Conservation (phyloP, 1,284 basidiomycete species). For the Polyporus tsugae region DNA sequence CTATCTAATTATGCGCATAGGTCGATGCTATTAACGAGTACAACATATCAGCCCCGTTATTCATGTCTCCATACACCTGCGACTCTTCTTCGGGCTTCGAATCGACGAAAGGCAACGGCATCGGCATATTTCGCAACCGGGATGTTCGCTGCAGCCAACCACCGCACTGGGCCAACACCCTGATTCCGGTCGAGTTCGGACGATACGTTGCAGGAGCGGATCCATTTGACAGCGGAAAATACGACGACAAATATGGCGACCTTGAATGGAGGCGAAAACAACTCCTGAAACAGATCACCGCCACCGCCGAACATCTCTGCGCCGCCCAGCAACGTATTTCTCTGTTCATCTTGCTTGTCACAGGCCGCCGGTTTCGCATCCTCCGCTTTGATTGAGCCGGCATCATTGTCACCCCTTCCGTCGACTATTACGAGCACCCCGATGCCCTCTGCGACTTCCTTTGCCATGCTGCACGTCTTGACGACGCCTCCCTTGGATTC, state of each 20-base stretch:
- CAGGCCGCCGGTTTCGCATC: not conserved
- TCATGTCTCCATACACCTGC: not conserved
- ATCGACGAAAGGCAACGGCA: not conserved
- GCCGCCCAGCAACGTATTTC: not conserved
- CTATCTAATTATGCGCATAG: not conserved
- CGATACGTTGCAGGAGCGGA: not conserved
- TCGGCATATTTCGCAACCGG: not conserved
- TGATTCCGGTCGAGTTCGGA: not conserved
- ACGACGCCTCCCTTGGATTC: not conserved
- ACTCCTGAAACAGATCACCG: not conserved
- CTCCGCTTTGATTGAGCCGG: constrained; percentile 11
- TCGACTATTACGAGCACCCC: constrained; percentile 6
- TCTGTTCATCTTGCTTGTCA: not conserved
- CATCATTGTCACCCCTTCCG: constrained; percentile 2
- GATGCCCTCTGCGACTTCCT: constrained; percentile 2
- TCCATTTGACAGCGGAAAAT: not conserved
- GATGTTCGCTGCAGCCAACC: not conserved
- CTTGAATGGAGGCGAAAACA: not conserved
- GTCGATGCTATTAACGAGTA: not conserved
- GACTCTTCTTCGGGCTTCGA: no score
- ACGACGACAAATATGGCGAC: not conserved
- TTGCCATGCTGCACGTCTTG: not conserved
- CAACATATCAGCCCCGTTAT: not conserved
- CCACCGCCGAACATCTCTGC: not conserved
- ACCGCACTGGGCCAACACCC: not conserved